Conservation (phyloP, 768 basidiomycete genomes). For the Boletus speciosus region DNA sequence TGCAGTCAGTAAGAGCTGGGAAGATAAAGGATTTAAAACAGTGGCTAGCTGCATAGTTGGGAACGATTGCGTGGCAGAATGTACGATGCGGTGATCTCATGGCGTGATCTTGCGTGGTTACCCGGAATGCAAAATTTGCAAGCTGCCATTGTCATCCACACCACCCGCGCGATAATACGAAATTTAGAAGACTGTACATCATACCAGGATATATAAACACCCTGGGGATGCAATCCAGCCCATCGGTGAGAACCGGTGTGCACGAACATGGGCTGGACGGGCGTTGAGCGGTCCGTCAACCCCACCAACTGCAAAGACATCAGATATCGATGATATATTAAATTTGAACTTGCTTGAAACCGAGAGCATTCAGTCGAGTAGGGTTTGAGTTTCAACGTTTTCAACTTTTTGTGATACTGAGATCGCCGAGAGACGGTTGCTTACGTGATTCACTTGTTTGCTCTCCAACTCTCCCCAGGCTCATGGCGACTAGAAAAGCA, state of each 20-base stretch:
- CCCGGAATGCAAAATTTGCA: conserved; percentile 6
- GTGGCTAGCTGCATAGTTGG: neutral
- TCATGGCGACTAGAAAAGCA: conserved; percentile 67
- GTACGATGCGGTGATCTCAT: conserved; percentile 21
- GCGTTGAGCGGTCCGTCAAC: neutral
- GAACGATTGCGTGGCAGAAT: neutral
- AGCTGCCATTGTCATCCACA: neutral
- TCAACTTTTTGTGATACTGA: neutral
- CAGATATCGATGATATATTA: neutral
- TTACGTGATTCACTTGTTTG: conserved; percentile 13
- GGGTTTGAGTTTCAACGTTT: neutral
- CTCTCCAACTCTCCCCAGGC: too few relatives aligned
- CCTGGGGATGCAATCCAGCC: neutral
- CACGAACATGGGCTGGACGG: neutral
- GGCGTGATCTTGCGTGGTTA: conserved; percentile 34
- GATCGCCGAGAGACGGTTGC: neutral
- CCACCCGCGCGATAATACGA: neutral
- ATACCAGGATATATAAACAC: neutral
- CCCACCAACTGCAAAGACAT: conserved; percentile 4
- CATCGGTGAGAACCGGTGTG: neutral
- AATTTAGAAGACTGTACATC: neutral
- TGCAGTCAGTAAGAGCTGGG: neutral
- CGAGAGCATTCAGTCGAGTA: neutral
- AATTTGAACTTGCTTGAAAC: neutral
- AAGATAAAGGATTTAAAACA: neutral